Evolutionary conservation across 2,329 filamentous ascomycete genomes (phyloP), one percentile per base, ranked within the genome.

Genomic region (Trichoderma cornu-damae): DNA sequence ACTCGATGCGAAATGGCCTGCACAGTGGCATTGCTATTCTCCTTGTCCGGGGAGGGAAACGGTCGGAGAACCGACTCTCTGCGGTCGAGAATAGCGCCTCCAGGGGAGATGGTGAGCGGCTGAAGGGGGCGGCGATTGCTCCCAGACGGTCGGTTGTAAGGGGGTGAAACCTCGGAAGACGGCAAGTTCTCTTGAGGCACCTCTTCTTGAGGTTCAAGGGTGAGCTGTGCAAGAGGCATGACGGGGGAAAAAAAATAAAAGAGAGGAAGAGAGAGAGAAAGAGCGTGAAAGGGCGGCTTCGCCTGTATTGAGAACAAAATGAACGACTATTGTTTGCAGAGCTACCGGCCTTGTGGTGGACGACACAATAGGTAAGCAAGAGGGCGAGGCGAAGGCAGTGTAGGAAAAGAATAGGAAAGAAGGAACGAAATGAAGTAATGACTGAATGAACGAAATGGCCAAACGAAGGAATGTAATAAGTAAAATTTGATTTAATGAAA

Each of bases 41-140:
- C 68, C 57, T 67, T 65, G 53, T 66, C 67, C 9, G 47, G 24
- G 3, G 65, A 64, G 24, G 69, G 67, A 16, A 66, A 37, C 3
- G 65, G 65, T 12, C 65, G 61, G 6, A 60, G 54, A 6, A 61
- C 61, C 34, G 63, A 62, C 40, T 58, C 53, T 44, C 68, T 64
- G 48, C 40, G 42, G 30, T 57, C 43, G 14, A 61, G 57, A 38
- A 69, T 58, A 26, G 48, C 47, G 24, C 68, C 68, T 3, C 52
- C 58, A 12, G 62, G 42, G 2, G 64, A 62, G 26, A 66, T 59
- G 30, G 64, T 58, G 34, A 70, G 64, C 18, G 69, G 63, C 38
- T 63, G 62, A 2, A 70, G 65, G 16, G 68, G 66, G 4, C 60
- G 51, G 57, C 68, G 65, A 61, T 62, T 57, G 14, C 58, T 60